Conservation (phyloP, 257 asterid species). For the Leptodermis oblonga region DNA sequence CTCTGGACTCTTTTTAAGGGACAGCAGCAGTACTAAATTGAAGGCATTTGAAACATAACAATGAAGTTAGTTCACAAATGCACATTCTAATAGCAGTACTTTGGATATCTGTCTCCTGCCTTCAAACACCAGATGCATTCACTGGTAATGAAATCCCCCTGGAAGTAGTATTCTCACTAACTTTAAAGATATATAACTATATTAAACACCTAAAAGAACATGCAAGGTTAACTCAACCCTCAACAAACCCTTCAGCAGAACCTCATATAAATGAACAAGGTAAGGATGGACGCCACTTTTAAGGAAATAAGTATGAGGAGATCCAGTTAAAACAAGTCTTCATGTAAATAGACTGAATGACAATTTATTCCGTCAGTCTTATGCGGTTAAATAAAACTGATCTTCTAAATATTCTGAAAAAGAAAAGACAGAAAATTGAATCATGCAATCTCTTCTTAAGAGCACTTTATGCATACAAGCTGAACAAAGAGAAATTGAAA, state of each 20-base stretch:
- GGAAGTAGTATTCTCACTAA: not conserved
- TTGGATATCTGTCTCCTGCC: not conserved
- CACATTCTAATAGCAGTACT: slow-evolving; percentile 1
- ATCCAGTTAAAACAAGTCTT: not conserved
- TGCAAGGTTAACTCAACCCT: not conserved
- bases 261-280: not conserved
- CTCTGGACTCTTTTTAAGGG: too few species aligned
- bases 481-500: not conserved
- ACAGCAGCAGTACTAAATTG: too few species aligned
- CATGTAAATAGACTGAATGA: not conserved
- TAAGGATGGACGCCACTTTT: not conserved
- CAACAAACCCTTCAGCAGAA: not conserved
- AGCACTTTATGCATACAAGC: not conserved
- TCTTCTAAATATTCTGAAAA: not conserved
- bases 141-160: not conserved
- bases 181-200: not conserved
- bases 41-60: not conserved
- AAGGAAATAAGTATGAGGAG: not conserved
- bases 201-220: not conserved
- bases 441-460: not conserved
- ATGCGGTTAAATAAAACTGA: not conserved
- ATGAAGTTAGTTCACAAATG: not conserved
- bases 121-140: not conserved
- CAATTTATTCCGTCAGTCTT: not conserved
- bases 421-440: not conserved